A percentile compares a stretch with the other conserved stretches of the same genome.
These are phyloP conservation scores for Rhodotorula sp. DNA, from an alignment of 1,284 basidiomycete genomes.

Conservation along the genomic window DNA sequence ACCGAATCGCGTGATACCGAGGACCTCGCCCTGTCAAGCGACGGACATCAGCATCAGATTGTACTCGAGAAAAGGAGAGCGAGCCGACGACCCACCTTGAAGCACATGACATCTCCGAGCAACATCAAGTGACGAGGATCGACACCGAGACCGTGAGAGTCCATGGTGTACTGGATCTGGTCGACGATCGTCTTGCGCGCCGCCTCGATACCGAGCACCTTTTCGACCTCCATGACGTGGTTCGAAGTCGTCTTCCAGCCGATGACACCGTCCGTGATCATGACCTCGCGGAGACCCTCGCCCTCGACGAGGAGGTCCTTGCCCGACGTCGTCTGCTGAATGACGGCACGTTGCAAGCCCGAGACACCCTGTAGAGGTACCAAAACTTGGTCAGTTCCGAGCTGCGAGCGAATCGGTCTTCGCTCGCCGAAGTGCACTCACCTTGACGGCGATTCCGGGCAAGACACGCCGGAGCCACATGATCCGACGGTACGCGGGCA, in stretches of 20 bases:
- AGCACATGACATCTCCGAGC: slow-evolving; percentile 97
- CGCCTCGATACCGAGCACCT: slow-evolving; percentile 95
- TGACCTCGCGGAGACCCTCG: slow-evolving; percentile 94
- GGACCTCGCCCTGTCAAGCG: slow-evolving; percentile 79
- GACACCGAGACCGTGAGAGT: slow-evolving; percentile 95
- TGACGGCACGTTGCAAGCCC: slow-evolving; percentile 82
- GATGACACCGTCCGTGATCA: slow-evolving; percentile 94
- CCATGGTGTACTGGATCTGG: slow-evolving; percentile 98
- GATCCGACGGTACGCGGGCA: slow-evolving; percentile 78
- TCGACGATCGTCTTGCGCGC: slow-evolving; percentile 92
- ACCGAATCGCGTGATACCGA: slow-evolving; percentile 98
- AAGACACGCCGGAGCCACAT: slow-evolving; percentile 78
- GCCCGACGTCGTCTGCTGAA: slow-evolving; percentile 77
- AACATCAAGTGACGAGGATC: slow-evolving; percentile 99
- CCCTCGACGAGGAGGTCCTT: slow-evolving; percentile 86
- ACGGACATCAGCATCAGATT: not conserved
- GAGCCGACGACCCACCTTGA: slow-evolving; percentile 64
- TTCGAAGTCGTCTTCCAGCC: slow-evolving; percentile 92
- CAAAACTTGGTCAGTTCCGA: not conserved
- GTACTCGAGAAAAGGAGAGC: not conserved
- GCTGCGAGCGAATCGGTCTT: too few relatives aligned
- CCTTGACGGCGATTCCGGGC: slow-evolving; percentile 83
- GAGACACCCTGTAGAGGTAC: slow-evolving; percentile 64
- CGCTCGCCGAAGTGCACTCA: slow-evolving; percentile 44
- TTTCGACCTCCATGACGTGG: slow-evolving; percentile 92